Percentiles rank a stretch among this genome's conserved stretches.
These are phyloP conservation scores for Oryza nivara DNA, from an alignment of 176 grass and related monocot species.

Conservation along the genomic window DNA sequence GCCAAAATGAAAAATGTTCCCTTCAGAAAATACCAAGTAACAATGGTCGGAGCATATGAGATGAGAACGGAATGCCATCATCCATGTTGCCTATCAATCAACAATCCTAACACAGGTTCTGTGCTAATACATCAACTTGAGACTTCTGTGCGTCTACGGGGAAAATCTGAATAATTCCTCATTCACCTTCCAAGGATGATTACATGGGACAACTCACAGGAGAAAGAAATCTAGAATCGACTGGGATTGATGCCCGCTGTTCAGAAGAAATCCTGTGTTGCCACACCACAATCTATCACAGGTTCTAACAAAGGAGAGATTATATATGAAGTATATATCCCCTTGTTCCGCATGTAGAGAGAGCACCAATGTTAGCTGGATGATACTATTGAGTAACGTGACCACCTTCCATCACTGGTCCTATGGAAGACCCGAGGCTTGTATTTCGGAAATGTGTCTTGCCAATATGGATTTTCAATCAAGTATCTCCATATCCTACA, in stretches of 20 bases:
- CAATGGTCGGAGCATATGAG: neutral
- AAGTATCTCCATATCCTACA: constrained; percentile 82
- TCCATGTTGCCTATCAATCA: neutral
- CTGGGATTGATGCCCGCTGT: neutral
- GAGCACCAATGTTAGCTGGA: neutral
- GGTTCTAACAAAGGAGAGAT: neutral
- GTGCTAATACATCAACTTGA: no score
- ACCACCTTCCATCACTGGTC: constrained; percentile 61
- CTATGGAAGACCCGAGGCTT: constrained; percentile 68
- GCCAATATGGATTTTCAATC: constrained; percentile 80
- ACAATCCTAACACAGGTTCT: neutral
- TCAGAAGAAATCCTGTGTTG: neutral
- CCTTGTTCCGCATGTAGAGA: neutral
- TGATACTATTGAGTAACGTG: constrained; percentile 41
- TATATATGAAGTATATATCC: neutral
- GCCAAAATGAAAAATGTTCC: neutral
- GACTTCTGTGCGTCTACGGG: neutral
- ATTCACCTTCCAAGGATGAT: neutral
- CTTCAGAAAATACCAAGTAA: neutral
- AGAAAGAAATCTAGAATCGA: neutral
- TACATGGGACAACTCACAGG: neutral
- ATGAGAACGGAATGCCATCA: neutral
- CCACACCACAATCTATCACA: neutral
- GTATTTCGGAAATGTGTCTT: constrained; percentile 56
- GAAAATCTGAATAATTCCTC: neutral